Evolutionary conservation across 192 early-diverging fungal genomes (phyloP).

Genomic region (Kickxella alabastrina): DNA sequence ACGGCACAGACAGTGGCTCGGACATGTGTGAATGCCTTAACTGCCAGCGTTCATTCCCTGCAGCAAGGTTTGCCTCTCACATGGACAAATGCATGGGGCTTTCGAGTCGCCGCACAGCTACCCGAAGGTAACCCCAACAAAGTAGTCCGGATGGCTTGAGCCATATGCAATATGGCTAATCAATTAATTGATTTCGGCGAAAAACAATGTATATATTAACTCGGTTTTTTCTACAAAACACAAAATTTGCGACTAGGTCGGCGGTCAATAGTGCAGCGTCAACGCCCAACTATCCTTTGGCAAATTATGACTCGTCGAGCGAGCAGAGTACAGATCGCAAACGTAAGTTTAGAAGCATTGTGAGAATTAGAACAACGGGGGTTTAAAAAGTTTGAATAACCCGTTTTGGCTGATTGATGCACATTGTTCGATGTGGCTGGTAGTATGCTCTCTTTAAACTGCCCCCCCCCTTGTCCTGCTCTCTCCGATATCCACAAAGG

Average conservation of each 20-base stretch:
- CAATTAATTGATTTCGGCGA: background rate
- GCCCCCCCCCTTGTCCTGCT: too few relatives aligned
- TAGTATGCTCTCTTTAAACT: too few relatives aligned
- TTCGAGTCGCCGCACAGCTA: slow-evolving; percentile 45
- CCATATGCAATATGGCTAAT: too few relatives aligned
- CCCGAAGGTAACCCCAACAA: slow-evolving; percentile 35
- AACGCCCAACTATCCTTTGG: slow-evolving; percentile 28
- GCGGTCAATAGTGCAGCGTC: slow-evolving; percentile 30
- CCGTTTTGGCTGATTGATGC: too few relatives aligned
- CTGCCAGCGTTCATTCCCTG: slow-evolving; percentile 73
- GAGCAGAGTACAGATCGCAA: slow-evolving; percentile 34
- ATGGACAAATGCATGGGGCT: slow-evolving; percentile 91
- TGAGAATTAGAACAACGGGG: too few relatives aligned
- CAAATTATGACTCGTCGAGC: slow-evolving; percentile 47
- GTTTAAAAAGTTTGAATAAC: too few relatives aligned
- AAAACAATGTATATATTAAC: background rate
- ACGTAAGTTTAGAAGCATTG: slow-evolving; percentile 16
- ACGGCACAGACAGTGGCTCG: slow-evolving; percentile 3
- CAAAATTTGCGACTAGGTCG: slow-evolving; percentile 11
- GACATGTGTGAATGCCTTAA: slow-evolving; percentile 73
- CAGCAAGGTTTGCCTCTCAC: slow-evolving; percentile 85
- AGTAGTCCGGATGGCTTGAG: background rate
- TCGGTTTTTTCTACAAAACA: background rate
- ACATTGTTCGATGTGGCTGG: too few relatives aligned
- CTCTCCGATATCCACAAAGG: too few relatives aligned